Evolutionary conservation across 441 rosid species (phyloP), one percentile per base, ranked within the genome.

Genomic region (Rhodomyrtus psidioides): DNA sequence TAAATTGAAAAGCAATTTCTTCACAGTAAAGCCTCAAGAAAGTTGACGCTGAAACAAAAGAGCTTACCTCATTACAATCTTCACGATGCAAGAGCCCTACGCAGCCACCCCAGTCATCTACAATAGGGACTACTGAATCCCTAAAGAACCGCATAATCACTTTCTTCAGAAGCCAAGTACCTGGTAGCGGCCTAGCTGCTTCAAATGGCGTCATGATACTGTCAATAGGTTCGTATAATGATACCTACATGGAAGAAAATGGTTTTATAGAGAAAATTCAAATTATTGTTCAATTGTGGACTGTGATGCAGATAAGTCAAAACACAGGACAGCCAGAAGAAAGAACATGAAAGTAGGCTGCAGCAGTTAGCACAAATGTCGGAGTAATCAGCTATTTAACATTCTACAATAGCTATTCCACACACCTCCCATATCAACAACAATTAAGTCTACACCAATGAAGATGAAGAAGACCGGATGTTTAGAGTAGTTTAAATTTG

Each of bases 91-190:
- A 89, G 30, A 94, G 89, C 82, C 98, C 96, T 30, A 92, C 82
- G 85, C 95, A 95, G 91, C 90, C 87, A 86, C 93, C 96, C 92
- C 95, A 84, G 27, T 94, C 96, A 85, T 95, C 96, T 74, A 94
- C 60, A 83, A 94, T 87, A 76, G 98, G 95, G 84, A 95, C 93
- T 85, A 92, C 94, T 60, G 90, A 86, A 59, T 93, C 95, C 86
- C 87, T 91, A 83, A 89, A 92, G 89, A 94, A 93, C 86, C 94
- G 95, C 93, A 91, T 90, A 28, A 90, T 92, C 81, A 93, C 97
- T 85, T 91, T 87, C 90, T 90, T 89, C 88, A 93, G 89, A 82
- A 85, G 85, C 65, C 90, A 60, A n/a, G 93, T 87, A 34, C 94
- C 89, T 56, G 65, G 90, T 81, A 95, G 88, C n/a, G 97, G 97